Evolutionary conservation across 2,329 filamentous ascomycete species (phyloP), one percentile per base, ranked within the genome.

Genomic region (Periglandula ipomoeae): DNA sequence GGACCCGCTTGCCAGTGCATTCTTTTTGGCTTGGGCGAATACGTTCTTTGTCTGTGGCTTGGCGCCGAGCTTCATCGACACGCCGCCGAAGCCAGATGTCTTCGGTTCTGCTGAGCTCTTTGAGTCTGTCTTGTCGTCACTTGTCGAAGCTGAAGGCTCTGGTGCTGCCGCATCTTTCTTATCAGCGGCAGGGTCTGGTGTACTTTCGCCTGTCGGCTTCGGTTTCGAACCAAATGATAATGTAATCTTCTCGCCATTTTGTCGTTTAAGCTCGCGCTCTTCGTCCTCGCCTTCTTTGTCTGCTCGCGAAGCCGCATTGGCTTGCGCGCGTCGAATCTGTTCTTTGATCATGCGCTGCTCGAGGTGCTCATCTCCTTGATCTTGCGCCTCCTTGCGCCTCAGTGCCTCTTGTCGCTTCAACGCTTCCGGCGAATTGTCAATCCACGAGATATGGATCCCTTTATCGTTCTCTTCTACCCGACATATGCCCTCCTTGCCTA

Each of bases 381-480:
- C 90, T 65, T 90, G 83, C 48, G 86, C 79, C 65, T 96, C 90
- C 65, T 89, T 91, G 61, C 84, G 82, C 56, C 84, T 73, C 44
- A 96, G 74, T 23, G 88, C 88, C 55, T 96, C 91, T 53, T 87
- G 81, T 45, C 90, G 72, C 57, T 81, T 75, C 55, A 97, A 69
- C 1, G 89, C 88, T 49, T 95, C 91, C 0, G 89, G 88, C 32
- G 85, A 90, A 58, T 91, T 89, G 61, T 98, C 91, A 50, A 96
- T 84, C 87, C 90, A 98, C 1, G 85, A 76, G 47, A 98, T 82
- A 59, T 89, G 85, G 37, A 97, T 59, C 0, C 88, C 93, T 65
- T 95, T 91, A 5, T 81, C 81, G 37, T 83, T 88, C 65, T 97
- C 91, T 65, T 97, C 89, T 0, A 97, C 90, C 26, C 87, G 75